Percentiles rank a stretch among this genome's conserved stretches.
phyloP scores from a whole-genome alignment of 2,329 filamentous ascomycete genomes.

The Fusarium bactridioides region DNA sequence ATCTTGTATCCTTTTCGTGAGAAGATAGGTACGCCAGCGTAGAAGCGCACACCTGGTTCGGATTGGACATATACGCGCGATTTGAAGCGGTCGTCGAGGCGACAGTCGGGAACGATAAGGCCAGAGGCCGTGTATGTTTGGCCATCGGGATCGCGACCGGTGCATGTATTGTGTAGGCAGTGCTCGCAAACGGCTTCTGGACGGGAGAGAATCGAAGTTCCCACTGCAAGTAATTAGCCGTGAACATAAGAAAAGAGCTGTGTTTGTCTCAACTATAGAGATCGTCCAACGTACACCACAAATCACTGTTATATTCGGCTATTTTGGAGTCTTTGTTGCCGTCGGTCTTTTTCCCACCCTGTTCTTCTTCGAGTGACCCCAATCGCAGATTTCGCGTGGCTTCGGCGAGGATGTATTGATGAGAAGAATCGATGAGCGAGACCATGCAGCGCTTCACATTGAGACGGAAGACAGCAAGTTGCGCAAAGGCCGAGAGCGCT shows the following conservation, averaged over 20 bases:
- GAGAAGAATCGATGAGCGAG: slow-evolving; percentile 55
- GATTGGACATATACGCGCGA: slow-evolving; percentile 44
- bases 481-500: slow-evolving; percentile 56
- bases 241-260: too few relatives aligned
- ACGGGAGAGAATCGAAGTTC: slow-evolving; percentile 41
- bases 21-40: slow-evolving; percentile 63
- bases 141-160: slow-evolving; percentile 35
- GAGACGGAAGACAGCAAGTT: slow-evolving; percentile 59
- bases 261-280: neutral
- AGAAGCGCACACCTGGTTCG: slow-evolving; percentile 48
- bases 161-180: slow-evolving; percentile 36
- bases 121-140: slow-evolving; percentile 41
- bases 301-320: slow-evolving; percentile 32
- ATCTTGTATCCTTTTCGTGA: slow-evolving; percentile 63
- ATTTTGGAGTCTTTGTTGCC: neutral
- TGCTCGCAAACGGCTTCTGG: slow-evolving; percentile 48
- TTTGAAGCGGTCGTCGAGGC: slow-evolving; percentile 45
- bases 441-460: slow-evolving; percentile 58
- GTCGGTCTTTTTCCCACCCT: neutral
- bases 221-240: slow-evolving; percentile 26
- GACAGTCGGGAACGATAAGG: slow-evolving; percentile 44
- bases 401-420: slow-evolving; percentile 61
- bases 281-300: slow-evolving; percentile 47
- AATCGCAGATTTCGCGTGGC: slow-evolving; percentile 56
- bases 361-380: slow-evolving; percentile 38